Evolutionary conservation across 192 early-diverging fungal genomes (phyloP), one percentile per base, ranked within the genome.

Genomic region (Linnemannia zychae): DNA sequence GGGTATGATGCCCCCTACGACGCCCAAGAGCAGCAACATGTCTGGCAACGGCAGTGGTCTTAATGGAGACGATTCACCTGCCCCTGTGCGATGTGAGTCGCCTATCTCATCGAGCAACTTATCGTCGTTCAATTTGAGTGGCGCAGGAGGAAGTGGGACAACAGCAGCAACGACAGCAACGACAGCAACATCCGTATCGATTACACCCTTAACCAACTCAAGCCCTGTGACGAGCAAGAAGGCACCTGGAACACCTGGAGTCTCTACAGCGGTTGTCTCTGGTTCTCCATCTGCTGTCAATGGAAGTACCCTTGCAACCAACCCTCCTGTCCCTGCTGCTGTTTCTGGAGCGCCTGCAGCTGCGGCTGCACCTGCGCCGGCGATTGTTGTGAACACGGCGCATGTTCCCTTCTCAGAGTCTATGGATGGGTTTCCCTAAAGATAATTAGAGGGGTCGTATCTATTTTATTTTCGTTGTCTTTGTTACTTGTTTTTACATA

Each of bases 351-450:
- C 17, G 11, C 31, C 72, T 9, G 72, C 33, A 44, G 5, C 46
- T 13, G 34, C 66, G 34, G 24, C 66, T 34, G 6, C 46, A 49
- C 70, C 72, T 38, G 50, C 72, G 33, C 40, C 72, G 28, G 72
- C 81, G 7, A 73, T 77, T 69, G 60, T 84, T 60, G 81, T 84
- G 44, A 84, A 84, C 50, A 74, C 72, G n/a, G 40, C 71, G 1
- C 72, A 57, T 44, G 67, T 84, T 16, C 67, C 78, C 17, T 80
- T 80, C 18, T 80, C 78, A 18, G 81, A 82, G 70, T 44, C 50
- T 28, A 84, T 84, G 76, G 71, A 84, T 33, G 80, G 80, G 7
- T 84, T 84, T 38, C 81, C 81, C 13, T 84, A 67, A 72, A 24
- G 40, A 44, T 44, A 44, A 6, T 6, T 3, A 44, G 4, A 44